A percentile compares a stretch with the other conserved stretches of the same genome.
These are phyloP conservation scores for Iodosphaeria phyllophila DNA, from an alignment of 2,329 filamentous ascomycete species.

Conservation along the genomic window DNA sequence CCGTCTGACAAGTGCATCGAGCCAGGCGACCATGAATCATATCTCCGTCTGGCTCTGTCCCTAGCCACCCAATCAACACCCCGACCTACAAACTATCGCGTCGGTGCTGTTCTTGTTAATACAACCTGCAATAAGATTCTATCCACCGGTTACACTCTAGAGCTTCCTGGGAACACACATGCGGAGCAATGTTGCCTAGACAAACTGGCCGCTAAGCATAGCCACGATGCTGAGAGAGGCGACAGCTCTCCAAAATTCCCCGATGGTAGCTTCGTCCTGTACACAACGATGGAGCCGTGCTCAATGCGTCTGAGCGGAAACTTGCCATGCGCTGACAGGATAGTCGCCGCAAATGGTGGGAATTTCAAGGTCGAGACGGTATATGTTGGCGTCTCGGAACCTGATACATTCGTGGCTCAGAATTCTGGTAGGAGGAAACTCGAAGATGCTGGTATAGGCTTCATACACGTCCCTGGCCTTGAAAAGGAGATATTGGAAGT, in stretches of 20 bases:
- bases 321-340: conserved; percentile 58
- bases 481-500: conserved; percentile 67
- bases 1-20: too few relatives aligned
- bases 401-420: conserved; percentile 70
- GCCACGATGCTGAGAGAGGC: conserved; percentile 15
- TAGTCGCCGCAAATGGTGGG: conserved; percentile 44
- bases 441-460: conserved; percentile 52
- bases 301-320: conserved; percentile 58
- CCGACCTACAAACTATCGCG: conserved; percentile 79
- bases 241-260: conserved; percentile 32
- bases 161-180: conserved; percentile 84
- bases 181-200: conserved; percentile 83
- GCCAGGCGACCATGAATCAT: conserved; percentile 23
- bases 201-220: conserved; percentile 40
- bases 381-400: conserved; percentile 77
- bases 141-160: conserved; percentile 75
- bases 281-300: conserved; percentile 88
- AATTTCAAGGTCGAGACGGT: conserved; percentile 48
- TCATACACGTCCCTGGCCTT: conserved; percentile 54
- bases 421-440: conserved; percentile 61
- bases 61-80: conserved; percentile 65
- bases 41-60: conserved; percentile 55
- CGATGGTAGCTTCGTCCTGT: conserved; percentile 42
- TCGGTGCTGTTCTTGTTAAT: conserved; percentile 74
- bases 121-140: conserved; percentile 38